Base-by-base conservation (phyloP, 768 basidiomycete genomes). In the Astraeus odoratus region DNA sequence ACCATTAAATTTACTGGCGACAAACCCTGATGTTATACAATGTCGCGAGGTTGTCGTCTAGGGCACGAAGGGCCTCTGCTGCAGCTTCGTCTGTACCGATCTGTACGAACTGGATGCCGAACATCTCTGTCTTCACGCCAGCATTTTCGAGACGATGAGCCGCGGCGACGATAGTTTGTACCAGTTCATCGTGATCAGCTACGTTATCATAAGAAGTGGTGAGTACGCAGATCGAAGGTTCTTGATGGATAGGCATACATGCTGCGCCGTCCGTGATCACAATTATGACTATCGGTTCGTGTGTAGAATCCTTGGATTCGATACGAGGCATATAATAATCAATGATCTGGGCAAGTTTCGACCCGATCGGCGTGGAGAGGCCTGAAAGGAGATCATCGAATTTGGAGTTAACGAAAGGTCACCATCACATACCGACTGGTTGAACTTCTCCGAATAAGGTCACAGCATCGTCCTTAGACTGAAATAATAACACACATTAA, bases 21-120 rank as follows among this genome's bases (percentile, higher is more conserved):
- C 37, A 8, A 49, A 66, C 62, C 49, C 64, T 57, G 44, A 64
- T 64, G 43, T 56, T 59, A 56, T 65, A 66, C 4, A 51, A 55
- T 1, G 12, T 30, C 42, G 51, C 50, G 8, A 73, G 58, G n/a
- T 67, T 64, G 47, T 72, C 65, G 41, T 74, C 73, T 1, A 74
- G 59, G n/a, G 53, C 61, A 47, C 67, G 67, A 26, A 74, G 48
- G 13, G 71, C 58, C 39, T 67, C 69, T 2, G 70, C 50, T 2
- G 72, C 71, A 39, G 44, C 67, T 1, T 50, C 46, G 42, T 66
- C 66, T 3, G 63, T 58, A 0, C 74, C 74, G 20, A 75, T 69
- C 50, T 75, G 74, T 27, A 76, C 59, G 27, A 76, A 71, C 33
- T 72, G 69, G 24, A 76, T 60, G 8, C 73, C 69, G 5, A 76